Percentiles rank a stretch among this genome's conserved stretches.
These are phyloP conservation scores for Candida patagonica DNA, from an alignment of 805 yeast species.

Conservation along the genomic window DNA sequence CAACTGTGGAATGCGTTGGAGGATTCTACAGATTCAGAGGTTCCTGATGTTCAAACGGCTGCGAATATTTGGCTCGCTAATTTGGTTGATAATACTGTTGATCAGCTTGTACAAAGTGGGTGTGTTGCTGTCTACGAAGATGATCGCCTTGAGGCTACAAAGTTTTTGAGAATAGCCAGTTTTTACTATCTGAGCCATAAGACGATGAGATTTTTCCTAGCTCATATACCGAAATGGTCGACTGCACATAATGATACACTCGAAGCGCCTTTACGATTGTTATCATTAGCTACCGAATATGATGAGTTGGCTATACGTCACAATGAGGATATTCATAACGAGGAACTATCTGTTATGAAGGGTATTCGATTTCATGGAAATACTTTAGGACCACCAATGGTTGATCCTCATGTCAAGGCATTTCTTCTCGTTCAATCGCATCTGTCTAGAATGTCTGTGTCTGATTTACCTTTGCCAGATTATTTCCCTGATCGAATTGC, in stretches of 20 bases:
- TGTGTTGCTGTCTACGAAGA: conserved; percentile 45
- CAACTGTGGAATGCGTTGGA: conserved; percentile 39
- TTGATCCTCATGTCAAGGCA: conserved; percentile 84
- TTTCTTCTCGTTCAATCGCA: conserved; percentile 65
- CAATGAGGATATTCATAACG: conserved; percentile 81
- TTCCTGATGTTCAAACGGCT: conserved; percentile 15
- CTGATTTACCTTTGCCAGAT: conserved; percentile 85
- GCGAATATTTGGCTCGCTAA: conserved; percentile 24
- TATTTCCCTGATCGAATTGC: conserved; percentile 89
- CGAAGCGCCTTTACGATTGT: background rate
- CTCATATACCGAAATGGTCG: conserved; percentile 22
- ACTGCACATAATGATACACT: background rate
- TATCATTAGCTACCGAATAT: conserved; percentile 66
- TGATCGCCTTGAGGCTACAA: conserved; percentile 44
- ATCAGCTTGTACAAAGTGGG: conserved; percentile 57
- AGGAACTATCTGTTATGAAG: conserved; percentile 63
- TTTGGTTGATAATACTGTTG: conserved; percentile 60
- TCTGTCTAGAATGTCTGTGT: conserved; percentile 41
- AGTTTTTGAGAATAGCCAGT: conserved; percentile 76
- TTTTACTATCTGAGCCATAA: conserved; percentile 89
- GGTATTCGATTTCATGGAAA: conserved; percentile 48
- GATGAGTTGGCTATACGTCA: conserved; percentile 86
- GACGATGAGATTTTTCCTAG: conserved; percentile 64
- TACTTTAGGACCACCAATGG: conserved; percentile 39
- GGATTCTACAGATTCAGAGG: conserved; percentile 43